phyloP scores from a whole-genome alignment of 2,329 filamentous ascomycete species.

The Verticillium longisporum region DNA sequence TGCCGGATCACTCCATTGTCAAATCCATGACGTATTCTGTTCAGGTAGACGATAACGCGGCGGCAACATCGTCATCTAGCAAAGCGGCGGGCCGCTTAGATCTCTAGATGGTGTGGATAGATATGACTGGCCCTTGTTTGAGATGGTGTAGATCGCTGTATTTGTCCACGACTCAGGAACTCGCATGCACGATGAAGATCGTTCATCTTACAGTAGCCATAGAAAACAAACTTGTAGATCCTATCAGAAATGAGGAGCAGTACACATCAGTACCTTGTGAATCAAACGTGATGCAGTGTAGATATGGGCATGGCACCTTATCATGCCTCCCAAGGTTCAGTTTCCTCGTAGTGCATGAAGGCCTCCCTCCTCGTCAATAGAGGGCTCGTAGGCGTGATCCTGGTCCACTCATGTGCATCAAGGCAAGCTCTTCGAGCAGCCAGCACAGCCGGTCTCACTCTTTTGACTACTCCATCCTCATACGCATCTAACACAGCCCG shows the following conservation, averaged over 20 bases:
- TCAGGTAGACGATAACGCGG: constrained; percentile 22
- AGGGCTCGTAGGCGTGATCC: constrained; percentile 28
- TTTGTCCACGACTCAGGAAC: background rate
- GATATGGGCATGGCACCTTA: too few relatives aligned
- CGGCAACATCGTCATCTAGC: background rate
- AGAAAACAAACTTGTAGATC: background rate
- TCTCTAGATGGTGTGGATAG: background rate
- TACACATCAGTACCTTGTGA: background rate
- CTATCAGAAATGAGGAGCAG: background rate
- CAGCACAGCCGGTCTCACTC: constrained; percentile 38
- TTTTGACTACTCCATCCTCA: constrained; percentile 33
- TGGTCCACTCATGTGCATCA: constrained; percentile 45
- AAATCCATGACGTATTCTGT: constrained; percentile 36
- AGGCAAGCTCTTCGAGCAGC: constrained; percentile 45
- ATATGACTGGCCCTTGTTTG: too few relatives aligned
- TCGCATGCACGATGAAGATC: background rate
- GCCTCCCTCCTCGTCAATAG: constrained; percentile 30
- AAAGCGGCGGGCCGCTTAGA: background rate
- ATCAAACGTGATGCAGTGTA: too few relatives aligned
- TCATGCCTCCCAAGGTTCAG: background rate
- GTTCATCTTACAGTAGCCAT: background rate
- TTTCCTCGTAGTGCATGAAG: constrained; percentile 22
- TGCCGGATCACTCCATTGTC: constrained; percentile 23
- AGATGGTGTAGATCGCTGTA: background rate
- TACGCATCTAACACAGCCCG: constrained; percentile 28